phyloP scores from a whole-genome alignment of 2,329 filamentous ascomycete species.

The Aspergillus neoniger region DNA sequence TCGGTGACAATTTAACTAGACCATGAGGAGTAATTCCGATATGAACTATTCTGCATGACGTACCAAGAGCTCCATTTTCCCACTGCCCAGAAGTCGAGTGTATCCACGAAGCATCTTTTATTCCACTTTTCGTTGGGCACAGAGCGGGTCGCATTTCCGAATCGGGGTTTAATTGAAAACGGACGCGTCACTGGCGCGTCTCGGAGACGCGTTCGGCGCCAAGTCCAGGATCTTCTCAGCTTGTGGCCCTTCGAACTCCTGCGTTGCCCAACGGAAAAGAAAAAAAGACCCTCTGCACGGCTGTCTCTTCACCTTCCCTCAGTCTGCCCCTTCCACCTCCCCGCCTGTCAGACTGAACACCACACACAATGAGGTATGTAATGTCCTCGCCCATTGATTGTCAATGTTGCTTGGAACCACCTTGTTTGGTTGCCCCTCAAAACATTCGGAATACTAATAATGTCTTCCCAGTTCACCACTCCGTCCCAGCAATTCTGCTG shows the following conservation, averaged over 20 bases:
- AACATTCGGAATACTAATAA: not conserved
- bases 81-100: not conserved
- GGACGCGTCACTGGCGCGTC: slow-evolving; percentile 21
- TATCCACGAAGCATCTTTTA: not conserved
- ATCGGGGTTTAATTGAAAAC: slow-evolving; percentile 39
- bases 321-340: slow-evolving; percentile 11
- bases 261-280: slow-evolving; percentile 15
- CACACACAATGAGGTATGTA: slow-evolving; percentile 36
- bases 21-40: not conserved
- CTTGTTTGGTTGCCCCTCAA: too few species aligned
- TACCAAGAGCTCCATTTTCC: not conserved
- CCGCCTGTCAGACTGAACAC: slow-evolving; percentile 9
- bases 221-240: slow-evolving; percentile 19
- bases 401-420: not conserved
- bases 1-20: too few species aligned
- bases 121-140: not conserved
- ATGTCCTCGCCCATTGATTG: not conserved
- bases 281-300: slow-evolving; percentile 16
- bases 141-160: slow-evolving; percentile 22
- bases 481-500: slow-evolving; percentile 76
- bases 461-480: slow-evolving; percentile 70
- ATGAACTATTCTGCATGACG: not conserved
- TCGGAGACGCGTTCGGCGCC: slow-evolving; percentile 21
- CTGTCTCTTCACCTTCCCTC: slow-evolving; percentile 14
- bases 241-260: slow-evolving; percentile 15